Base-by-base conservation (phyloP, 2,329 filamentous ascomycete species). In the Fusarium sp. region DNA sequence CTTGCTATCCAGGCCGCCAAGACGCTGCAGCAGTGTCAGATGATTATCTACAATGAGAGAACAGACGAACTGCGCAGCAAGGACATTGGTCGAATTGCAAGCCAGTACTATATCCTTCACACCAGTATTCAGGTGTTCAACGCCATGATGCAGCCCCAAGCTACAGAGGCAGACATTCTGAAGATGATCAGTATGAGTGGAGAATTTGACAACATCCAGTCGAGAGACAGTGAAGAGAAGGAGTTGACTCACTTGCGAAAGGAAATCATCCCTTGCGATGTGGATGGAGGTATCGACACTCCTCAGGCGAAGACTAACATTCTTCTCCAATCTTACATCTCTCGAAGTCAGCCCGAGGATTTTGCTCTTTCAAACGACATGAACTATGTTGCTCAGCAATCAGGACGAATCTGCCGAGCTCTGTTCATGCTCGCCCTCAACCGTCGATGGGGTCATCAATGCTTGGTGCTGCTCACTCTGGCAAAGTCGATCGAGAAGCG, bases 351-450 rank as follows among this genome's bases (percentile, higher is more conserved):
- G 77, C 89, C 97, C 0, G 96, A 98, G 73, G 97, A 99, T 82
- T 99, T 98, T 83, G 96, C 97, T 0, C 86, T 99, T 13, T 90
- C 93, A 2, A 98, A 97, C 22, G 97, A 99, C 81, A 92, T 94
- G 52, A 95, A 95, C 73, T 99, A 99, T 80, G 94, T 99, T 50
- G 95, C 97, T 2, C 97, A 99, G 81, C 98, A 99, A 81, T 93
- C 97, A 13, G 94, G 95, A 2, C 92, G 97, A 82, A 99, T 99
- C 67, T 98, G 95, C 80, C 90, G 97, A 71, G 95, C 97, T 3
- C 85, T 99, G 18, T 99, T 99, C 83, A 98, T 98, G 95, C 96
- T 99, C 78, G 96, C 97, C 2, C 86, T 99, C 61, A 98, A 98
- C 82, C 90, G 97, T 68, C 91, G 95, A 76, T 99, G 97, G 97